Evolutionary conservation across 306 rosid genomes (phyloP).

Genomic region (Echinosophora koreensis): DNA sequence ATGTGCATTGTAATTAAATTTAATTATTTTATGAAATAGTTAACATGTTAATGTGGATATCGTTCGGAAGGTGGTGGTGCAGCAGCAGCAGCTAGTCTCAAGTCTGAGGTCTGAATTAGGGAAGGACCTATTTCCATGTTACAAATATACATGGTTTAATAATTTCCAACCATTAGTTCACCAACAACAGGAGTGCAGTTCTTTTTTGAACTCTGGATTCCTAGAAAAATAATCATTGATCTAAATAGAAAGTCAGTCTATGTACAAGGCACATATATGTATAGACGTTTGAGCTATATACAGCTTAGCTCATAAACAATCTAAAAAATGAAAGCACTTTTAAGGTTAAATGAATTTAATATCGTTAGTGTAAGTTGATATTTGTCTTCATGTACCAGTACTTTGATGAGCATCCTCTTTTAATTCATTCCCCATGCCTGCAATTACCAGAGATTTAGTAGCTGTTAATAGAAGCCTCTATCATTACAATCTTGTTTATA

Average conservation of each 20-base stretch:
- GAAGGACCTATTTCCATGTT: too few species aligned
- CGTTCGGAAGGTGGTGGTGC: too few species aligned
- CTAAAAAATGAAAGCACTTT: conserved; percentile 38
- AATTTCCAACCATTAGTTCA: too few species aligned
- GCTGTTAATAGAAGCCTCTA: conserved; percentile 20
- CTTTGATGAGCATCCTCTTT: conserved; percentile 40
- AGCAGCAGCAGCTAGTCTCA: too few species aligned
- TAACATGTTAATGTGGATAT: too few species aligned
- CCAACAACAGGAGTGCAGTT: too few species aligned
- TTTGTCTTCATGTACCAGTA: conserved; percentile 40
- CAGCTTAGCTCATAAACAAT: conserved; percentile 34
- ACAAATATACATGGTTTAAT: too few species aligned
- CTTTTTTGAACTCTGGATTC: not conserved
- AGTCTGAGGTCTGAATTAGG: too few species aligned
- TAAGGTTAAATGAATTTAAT: conserved; percentile 42
- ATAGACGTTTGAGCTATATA: conserved; percentile 43
- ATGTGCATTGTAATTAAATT: too few species aligned
- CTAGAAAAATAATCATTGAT: conserved; percentile 14
- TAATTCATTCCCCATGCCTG: conserved; percentile 87
- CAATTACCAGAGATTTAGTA: conserved; percentile 45
- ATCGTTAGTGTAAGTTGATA: conserved; percentile 25
- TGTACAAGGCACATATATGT: conserved; percentile 46
- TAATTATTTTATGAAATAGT: too few species aligned
- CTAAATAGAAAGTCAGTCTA: conserved; percentile 24
- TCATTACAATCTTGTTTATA: conserved; percentile 13